Evolutionary conservation across 805 yeast genomes (phyloP), one percentile per base, ranked within the genome.

Genomic region (Zygosaccharomyces gambellarensis): DNA sequence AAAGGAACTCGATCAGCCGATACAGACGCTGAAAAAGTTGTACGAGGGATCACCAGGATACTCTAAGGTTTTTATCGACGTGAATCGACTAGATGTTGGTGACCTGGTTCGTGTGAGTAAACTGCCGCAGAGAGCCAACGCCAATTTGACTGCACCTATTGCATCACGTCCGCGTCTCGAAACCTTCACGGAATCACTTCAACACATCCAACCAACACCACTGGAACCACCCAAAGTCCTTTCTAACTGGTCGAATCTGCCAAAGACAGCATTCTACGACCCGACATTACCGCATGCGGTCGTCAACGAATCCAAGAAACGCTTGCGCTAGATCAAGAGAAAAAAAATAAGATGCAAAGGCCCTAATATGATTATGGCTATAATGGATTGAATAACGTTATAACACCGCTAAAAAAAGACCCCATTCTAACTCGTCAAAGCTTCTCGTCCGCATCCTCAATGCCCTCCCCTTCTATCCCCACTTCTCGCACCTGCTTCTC

Each of bases 41-140:
- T 65, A 64, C 47, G 50, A 54, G n/a, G 63, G 64, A 11, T 62
- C 68, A 0, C 69, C 70, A 1, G 68, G 67, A 0, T 65, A 57
- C 54, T 56, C 59, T 25, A 61, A 62, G 30, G 60, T 64, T 5
- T 66, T 65, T 47, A 47, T 56, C 10, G 54, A 53, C 2, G 48
- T 50, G 3, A 59, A 61, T 36, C 47, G 69, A 19, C 51, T 60
- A 17, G 67, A 63, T 45, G 56, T 60, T n/a, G 67, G 65, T 4
- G 63, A 60, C 38, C 45, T 56, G 14, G 58, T 62, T 9, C 48
- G 49, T n/a, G 38, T 55, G 11, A 49, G 56, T 17, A 50, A 53
- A 19, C 48, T 59, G 29, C 68, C 68, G 3, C 67, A 62, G 43
- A 58, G 68, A 14, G 68, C 66, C 10, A 63, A 63, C 47, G 50